phyloP scores from a whole-genome alignment of 805 yeast species.

The Yamadazyma sp. region DNA sequence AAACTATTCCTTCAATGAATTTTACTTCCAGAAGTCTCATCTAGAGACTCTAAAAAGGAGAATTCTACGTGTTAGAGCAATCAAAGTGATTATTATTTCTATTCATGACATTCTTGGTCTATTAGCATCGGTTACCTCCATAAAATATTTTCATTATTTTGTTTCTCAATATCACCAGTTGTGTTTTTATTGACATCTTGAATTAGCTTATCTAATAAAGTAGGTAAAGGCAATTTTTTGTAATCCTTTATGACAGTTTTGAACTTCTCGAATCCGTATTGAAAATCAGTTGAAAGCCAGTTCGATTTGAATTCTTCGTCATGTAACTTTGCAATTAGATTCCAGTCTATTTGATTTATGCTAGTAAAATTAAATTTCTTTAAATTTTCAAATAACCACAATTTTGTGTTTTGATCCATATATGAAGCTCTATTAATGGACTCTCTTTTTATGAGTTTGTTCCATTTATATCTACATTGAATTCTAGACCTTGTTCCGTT shows the following conservation, averaged over 20 bases:
- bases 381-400: slow-evolving; percentile 36
- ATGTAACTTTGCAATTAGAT: slow-evolving; percentile 25
- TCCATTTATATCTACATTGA: slow-evolving; percentile 96
- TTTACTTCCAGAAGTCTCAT: no score
- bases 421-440: slow-evolving; percentile 26
- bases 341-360: slow-evolving; percentile 34
- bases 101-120: no score
- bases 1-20: no score
- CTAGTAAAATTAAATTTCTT: slow-evolving; percentile 23
- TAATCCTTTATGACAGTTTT: slow-evolving; percentile 47
- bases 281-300: slow-evolving; percentile 64
- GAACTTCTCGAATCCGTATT: slow-evolving; percentile 60
- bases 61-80: no score
- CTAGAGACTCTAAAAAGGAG: no score
- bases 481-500: slow-evolving; percentile 85
- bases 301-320: slow-evolving; percentile 19
- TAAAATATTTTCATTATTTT: not conserved
- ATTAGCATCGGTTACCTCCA: no score
- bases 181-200: not conserved
- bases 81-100: no score
- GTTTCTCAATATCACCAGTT: not conserved
- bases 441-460: slow-evolving; percentile 67
- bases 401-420: slow-evolving; percentile 31
- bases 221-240: slow-evolving; percentile 13
- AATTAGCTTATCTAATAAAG: slow-evolving; percentile 15